Conservation (phyloP, 2,329 filamentous ascomycete genomes). For the Hymenoscyphus albidus region DNA sequence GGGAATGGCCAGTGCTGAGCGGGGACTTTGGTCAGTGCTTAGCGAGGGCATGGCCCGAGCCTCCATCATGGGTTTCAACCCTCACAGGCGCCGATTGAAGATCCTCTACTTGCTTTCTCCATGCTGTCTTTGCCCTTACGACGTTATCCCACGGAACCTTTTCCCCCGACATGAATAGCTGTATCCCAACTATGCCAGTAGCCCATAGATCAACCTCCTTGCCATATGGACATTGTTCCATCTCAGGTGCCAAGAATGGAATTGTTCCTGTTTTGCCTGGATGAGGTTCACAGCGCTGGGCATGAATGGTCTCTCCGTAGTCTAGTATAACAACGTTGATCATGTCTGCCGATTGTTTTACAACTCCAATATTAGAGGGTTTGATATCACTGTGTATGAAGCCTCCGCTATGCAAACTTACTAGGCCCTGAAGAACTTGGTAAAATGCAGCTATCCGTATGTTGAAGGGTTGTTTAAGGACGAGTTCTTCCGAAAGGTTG, state of each 20-base stretch:
- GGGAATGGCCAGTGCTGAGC: no score
- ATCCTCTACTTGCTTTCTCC: neutral
- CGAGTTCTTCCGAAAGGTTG: conserved; percentile 1
- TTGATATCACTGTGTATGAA: conserved; percentile 14
- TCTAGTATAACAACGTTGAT: neutral
- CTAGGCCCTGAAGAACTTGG: conserved; percentile 9
- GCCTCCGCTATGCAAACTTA: conserved; percentile 5
- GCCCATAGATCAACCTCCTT: conserved; percentile 8
- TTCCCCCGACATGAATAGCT: neutral
- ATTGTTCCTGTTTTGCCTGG: neutral
- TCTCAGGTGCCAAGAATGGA: conserved; percentile 10
- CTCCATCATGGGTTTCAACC: no score
- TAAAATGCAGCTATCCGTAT: conserved; percentile 6
- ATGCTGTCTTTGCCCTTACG: neutral
- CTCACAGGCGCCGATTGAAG: neutral
- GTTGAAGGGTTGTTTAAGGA: neutral
- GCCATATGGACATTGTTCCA: neutral
- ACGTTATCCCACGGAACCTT: neutral
- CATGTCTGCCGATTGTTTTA: neutral
- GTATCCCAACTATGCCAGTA: conserved; percentile 3
- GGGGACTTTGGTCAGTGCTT: no score
- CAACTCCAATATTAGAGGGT: conserved; percentile 8
- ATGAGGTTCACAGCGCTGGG: neutral
- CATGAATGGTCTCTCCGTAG: neutral
- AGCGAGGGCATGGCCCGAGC: no score